Base-by-base conservation (phyloP, 768 basidiomycete species). In the Lentinus tigrinus region DNA sequence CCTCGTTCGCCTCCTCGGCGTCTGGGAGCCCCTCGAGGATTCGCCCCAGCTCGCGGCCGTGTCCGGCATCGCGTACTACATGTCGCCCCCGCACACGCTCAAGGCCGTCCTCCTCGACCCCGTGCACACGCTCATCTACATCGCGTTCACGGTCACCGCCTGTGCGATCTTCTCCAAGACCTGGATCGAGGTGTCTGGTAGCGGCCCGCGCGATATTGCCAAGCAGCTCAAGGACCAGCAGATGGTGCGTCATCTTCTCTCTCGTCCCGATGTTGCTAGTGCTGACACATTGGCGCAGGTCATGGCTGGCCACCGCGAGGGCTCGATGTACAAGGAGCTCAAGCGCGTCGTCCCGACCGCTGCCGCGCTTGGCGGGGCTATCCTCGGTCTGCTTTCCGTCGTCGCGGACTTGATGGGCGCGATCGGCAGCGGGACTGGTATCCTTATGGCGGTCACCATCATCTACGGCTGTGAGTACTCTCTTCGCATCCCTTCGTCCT, bases 21-120 rank as follows among this genome's bases (percentile, higher is more conserved):
- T 94, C n/a, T 98, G 97, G 96, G 97, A 98, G 94, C 96, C 96
- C 4, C 79, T 92, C 71, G 95, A 97, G 61, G 95, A 98, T 67
- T 92, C 92, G 9, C 88, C 93, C 5, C 97, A 98, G 72, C 88
- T 98, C 44, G 80, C 84, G 36, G 96, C 95, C 37, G 84, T 85
- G 3, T 92, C 91, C 13, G 96, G 97, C 46, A 85, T 99, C 66
- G 90, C 90, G 4, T 98, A 98, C 79, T 98, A 98, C 78, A 98
- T 99, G 80, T 96, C 95, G 0, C 90, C 97, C 0, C 96, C 96
- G n/a, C 94, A 92, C 71, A 97, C 93, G 19, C 78, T 98, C 72
- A 88, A 82, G 60, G 88, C 90, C 48, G 92, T 89, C 8, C 77
- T 98, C 60, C 74, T 92, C 48, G 97, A 99, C 74, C 97, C 97